A percentile compares a stretch with the other conserved stretches of the same genome.
These are phyloP conservation scores for Rhizopus arrhizus DNA, from an alignment of 371 early-diverging fungal species.

Conservation along the genomic window DNA sequence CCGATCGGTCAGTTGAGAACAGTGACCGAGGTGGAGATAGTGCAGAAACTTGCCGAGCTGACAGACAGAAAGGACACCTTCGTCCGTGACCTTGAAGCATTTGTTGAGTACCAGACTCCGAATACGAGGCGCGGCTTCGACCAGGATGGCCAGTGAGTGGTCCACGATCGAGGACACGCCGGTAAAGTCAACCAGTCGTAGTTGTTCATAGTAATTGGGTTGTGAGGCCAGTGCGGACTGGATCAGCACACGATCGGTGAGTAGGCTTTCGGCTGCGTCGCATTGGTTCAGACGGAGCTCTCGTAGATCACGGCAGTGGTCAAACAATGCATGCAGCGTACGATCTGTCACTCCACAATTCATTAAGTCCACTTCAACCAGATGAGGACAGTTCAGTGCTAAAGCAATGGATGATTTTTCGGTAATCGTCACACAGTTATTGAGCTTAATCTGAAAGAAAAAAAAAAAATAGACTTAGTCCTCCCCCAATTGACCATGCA, in stretches of 20 bases:
- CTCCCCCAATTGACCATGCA: neutral
- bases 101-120: slow-evolving; percentile 63
- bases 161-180: slow-evolving; percentile 54
- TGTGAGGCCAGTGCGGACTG: slow-evolving; percentile 17
- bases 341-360: slow-evolving; percentile 54
- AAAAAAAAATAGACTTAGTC: slow-evolving; percentile 6
- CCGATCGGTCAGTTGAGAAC: slow-evolving; percentile 55
- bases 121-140: slow-evolving; percentile 59
- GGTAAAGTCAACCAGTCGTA: slow-evolving; percentile 64
- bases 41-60: slow-evolving; percentile 59
- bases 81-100: slow-evolving; percentile 58
- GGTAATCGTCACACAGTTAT: slow-evolving; percentile 55
- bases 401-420: slow-evolving; percentile 53
- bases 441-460: slow-evolving; percentile 57
- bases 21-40: slow-evolving; percentile 66
- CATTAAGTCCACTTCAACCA: slow-evolving; percentile 64
- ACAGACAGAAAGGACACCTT: slow-evolving; percentile 54
- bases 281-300: slow-evolving; percentile 56
- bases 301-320: slow-evolving; percentile 50
- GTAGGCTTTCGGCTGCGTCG: neutral
- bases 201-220: slow-evolving; percentile 44
- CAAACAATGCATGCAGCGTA: slow-evolving; percentile 50
- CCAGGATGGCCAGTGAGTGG: slow-evolving; percentile 43
- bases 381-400: slow-evolving; percentile 54
- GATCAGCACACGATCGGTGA: slow-evolving; percentile 52